These are phyloP conservation scores for Naematelia aurantialba DNA, from an alignment of 768 basidiomycete genomes.

Conservation along the genomic window DNA sequence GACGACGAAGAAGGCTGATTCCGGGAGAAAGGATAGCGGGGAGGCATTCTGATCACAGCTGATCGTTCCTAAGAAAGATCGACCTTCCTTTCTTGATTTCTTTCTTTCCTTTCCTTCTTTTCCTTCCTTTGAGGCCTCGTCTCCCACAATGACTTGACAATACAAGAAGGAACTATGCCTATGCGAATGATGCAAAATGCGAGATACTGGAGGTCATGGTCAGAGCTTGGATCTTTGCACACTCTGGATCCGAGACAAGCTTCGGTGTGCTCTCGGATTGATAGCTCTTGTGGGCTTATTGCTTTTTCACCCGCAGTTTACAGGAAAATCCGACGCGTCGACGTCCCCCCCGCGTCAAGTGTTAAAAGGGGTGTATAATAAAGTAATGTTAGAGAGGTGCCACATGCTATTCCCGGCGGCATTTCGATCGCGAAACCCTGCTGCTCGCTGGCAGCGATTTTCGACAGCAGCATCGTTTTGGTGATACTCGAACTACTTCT, in stretches of 20 bases:
- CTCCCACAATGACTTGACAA: too few species aligned
- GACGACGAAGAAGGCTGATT: slow-evolving; percentile 14
- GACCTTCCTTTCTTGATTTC: neutral
- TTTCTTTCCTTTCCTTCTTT: neutral
- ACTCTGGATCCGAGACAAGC: neutral
- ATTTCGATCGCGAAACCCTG: neutral
- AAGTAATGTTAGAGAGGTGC: neutral
- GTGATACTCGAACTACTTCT: neutral
- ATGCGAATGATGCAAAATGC: too few species aligned
- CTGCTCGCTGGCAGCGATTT: neutral
- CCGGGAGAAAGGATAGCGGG: slow-evolving; percentile 19
- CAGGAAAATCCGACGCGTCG: neutral
- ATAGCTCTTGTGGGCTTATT: too few species aligned
- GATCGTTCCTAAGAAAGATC: neutral
- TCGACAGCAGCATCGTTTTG: neutral
- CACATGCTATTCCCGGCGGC: slow-evolving; percentile 1
- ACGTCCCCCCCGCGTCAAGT: neutral
- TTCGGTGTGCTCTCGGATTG: neutral
- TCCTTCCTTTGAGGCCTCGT: neutral
- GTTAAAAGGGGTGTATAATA: neutral
- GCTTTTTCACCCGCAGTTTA: neutral
- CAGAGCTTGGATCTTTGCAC: neutral
- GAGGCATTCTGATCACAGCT: slow-evolving; percentile 10
- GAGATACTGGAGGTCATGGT: neutral
- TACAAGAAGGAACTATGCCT: too few species aligned